phyloP scores from a whole-genome alignment of 179 eudicot genomes.

The Camellia oleifera region DNA sequence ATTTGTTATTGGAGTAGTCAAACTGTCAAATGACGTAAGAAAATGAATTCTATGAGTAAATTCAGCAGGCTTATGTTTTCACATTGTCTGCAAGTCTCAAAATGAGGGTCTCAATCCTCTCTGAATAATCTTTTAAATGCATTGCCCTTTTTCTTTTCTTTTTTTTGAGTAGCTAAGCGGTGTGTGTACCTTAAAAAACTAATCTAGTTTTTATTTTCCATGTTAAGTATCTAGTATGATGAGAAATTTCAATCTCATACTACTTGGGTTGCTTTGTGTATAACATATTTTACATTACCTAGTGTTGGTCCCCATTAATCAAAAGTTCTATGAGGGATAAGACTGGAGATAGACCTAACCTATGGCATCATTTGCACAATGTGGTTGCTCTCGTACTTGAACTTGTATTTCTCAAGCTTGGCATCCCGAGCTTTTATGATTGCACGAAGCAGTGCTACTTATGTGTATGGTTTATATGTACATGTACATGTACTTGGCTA shows the following conservation, averaged over 20 bases:
- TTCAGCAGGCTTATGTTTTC: too few relatives aligned
- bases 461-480: not conserved
- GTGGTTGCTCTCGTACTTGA: not conserved
- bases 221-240: not conserved
- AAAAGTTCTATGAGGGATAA: not conserved
- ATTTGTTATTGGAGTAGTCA: too few relatives aligned
- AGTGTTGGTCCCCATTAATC: not conserved
- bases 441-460: not conserved
- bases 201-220: not conserved
- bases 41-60: too few relatives aligned
- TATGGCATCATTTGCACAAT: not conserved
- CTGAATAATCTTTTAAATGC: too few relatives aligned
- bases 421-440: not conserved
- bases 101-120: too few relatives aligned
- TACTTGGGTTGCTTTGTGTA: not conserved
- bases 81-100: too few relatives aligned
- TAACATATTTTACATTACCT: not conserved
- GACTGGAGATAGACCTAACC: not conserved
- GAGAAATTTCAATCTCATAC: not conserved
- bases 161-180: too few relatives aligned
- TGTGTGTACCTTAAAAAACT: too few relatives aligned
- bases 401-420: not conserved
- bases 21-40: too few relatives aligned
- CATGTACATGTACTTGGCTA: not conserved
- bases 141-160: too few relatives aligned